Percentiles rank a stretch among this genome's conserved stretches.
These are phyloP conservation scores for Geotrichum europaeum DNA, from an alignment of 1,139 yeast genomes.

Conservation along the genomic window DNA sequence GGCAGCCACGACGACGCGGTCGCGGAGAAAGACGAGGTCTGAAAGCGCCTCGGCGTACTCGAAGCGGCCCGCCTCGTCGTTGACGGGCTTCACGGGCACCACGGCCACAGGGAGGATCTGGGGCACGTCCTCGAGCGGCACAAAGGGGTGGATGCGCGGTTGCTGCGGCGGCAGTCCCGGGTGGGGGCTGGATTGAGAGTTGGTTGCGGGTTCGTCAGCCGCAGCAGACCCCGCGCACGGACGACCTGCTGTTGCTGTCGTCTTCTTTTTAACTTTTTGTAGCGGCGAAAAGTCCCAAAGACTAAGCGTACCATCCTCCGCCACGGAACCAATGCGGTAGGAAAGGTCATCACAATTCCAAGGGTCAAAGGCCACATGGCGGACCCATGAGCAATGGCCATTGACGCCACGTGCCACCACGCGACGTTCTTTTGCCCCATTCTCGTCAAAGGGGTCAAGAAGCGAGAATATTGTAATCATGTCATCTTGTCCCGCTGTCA, in stretches of 20 bases:
- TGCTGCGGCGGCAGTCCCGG: background rate
- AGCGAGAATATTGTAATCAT: conserved; percentile 34
- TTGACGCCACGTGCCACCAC: conserved; percentile 49
- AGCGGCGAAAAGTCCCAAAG: conserved; percentile 68
- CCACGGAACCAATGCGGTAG: conserved; percentile 60
- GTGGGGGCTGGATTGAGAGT: background rate
- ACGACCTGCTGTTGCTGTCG: background rate
- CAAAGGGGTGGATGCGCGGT: conserved; percentile 5
- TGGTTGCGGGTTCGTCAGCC: too few relatives aligned
- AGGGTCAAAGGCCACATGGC: conserved; percentile 44
- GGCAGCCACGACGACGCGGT: conserved; percentile 11
- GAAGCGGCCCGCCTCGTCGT: background rate
- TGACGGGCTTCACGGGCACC: conserved; percentile 1
- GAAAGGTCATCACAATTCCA: conserved; percentile 33
- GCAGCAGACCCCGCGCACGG: background rate
- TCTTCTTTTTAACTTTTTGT: conserved; percentile 38
- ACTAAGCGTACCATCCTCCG: conserved; percentile 62
- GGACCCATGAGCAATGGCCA: conserved; percentile 55
- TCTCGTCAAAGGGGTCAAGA: background rate
- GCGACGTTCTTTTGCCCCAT: conserved; percentile 19
- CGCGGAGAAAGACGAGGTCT: conserved; percentile 15
- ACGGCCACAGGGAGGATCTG: conserved; percentile 4
- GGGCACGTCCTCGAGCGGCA: conserved; percentile 4
- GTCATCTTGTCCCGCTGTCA: conserved; percentile 46
- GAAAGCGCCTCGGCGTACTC: conserved; percentile 8